These are phyloP conservation scores for Rhexocercosporidium sp. DNA, from an alignment of 2,329 filamentous ascomycete genomes.

Conservation along the genomic window DNA sequence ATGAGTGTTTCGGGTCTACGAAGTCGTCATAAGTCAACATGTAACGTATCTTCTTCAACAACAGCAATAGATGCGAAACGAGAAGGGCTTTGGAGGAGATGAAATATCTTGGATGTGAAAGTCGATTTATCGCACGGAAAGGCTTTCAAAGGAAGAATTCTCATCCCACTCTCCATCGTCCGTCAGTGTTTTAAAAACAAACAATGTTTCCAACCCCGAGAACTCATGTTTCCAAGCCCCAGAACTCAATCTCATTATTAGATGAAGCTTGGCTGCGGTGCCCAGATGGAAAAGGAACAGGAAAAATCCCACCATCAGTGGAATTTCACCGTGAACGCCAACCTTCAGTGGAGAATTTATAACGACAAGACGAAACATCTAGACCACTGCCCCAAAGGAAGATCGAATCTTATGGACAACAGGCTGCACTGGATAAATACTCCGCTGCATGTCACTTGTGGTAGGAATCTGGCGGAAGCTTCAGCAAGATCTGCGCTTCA, in stretches of 20 bases:
- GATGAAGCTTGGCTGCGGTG: neutral
- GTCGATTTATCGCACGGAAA: neutral
- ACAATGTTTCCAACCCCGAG: neutral
- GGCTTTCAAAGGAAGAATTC: neutral
- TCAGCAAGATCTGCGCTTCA: neutral
- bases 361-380: constrained; percentile 12
- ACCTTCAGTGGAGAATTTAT: constrained; percentile 22
- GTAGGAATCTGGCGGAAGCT: neutral
- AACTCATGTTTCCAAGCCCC: no score
- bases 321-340: constrained; percentile 6
- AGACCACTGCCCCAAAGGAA: neutral
- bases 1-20: neutral
- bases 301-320: neutral
- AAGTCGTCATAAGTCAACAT: neutral
- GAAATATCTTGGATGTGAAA: neutral
- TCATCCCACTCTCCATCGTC: constrained; percentile 5
- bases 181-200: neutral
- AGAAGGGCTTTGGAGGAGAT: neutral
- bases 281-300: neutral
- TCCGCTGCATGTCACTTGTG: constrained; percentile 15
- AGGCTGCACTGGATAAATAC: constrained; percentile 24
- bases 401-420: constrained; percentile 1
- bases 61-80: neutral
- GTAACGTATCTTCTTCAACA: neutral
- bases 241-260: neutral